phyloP scores from a whole-genome alignment of 1,139 yeast species.

The Nematodospora anomalae region DNA sequence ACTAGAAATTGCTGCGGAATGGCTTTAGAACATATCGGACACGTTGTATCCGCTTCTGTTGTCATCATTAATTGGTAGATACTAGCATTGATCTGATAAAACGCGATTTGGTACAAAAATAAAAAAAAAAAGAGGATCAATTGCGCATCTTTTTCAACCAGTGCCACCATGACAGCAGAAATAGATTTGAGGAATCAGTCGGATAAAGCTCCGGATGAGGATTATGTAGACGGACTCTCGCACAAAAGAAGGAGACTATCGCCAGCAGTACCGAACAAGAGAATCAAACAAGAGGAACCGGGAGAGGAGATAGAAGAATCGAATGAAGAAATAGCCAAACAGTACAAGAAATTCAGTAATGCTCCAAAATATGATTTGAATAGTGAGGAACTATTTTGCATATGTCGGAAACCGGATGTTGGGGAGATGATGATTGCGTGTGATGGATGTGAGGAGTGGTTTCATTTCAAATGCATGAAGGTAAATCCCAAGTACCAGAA shows the following conservation, averaged over 20 bases:
- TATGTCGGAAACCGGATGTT: constrained; percentile 76
- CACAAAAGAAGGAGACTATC: constrained; percentile 5
- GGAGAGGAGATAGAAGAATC: constrained; percentile 19
- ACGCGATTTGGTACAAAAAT: neutral
- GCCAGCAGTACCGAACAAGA: constrained; percentile 6
- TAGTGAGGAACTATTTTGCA: constrained; percentile 71
- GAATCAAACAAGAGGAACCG: constrained; percentile 4
- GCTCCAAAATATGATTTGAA: constrained; percentile 48
- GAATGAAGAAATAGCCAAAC: constrained; percentile 43
- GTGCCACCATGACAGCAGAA: constrained; percentile 1
- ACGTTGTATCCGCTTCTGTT: constrained; percentile 15
- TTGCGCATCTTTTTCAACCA: neutral
- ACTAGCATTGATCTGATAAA: neutral
- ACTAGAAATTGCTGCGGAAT: constrained; percentile 29
- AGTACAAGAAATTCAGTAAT: constrained; percentile 42
- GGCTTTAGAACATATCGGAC: constrained; percentile 38
- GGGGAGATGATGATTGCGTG: constrained; percentile 85
- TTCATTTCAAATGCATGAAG: constrained; percentile 77
- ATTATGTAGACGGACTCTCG: neutral
- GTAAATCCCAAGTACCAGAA: constrained; percentile 53
- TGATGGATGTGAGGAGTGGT: constrained; percentile 97
- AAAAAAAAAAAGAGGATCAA: neutral
- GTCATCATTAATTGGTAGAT: neutral
- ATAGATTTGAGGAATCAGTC: neutral
- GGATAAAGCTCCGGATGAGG: neutral